Evolutionary conservation across 2,329 filamentous ascomycete genomes (phyloP).

Genomic region (Trematosphaeria pertusa): DNA sequence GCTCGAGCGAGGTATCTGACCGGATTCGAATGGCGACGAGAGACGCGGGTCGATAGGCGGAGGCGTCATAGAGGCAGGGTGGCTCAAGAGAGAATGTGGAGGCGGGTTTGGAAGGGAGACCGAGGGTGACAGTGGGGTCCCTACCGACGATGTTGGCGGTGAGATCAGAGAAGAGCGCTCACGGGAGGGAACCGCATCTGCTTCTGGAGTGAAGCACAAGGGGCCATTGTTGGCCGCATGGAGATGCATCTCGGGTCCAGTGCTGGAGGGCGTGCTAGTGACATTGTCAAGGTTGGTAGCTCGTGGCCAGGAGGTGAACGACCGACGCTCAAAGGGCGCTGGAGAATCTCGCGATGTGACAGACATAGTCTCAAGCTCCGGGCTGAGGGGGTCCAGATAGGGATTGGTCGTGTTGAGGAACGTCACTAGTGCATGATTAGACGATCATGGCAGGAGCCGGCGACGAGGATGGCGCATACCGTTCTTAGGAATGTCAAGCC

Average conservation of each 20-base stretch:
- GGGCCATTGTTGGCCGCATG: constrained; percentile 55
- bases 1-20: constrained; percentile 33
- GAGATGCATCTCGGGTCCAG: constrained; percentile 63
- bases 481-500: constrained; percentile 67
- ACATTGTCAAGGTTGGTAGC: constrained; percentile 32
- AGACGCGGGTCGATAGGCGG: constrained; percentile 46
- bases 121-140: constrained; percentile 50
- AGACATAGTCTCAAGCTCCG: constrained; percentile 44
- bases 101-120: constrained; percentile 56
- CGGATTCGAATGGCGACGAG: constrained; percentile 38
- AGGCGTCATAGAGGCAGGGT: constrained; percentile 35
- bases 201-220: constrained; percentile 36
- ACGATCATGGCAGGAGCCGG: constrained; percentile 1
- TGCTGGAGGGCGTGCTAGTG: constrained; percentile 47
- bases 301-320: constrained; percentile 34
- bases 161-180: constrained; percentile 29
- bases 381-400: constrained; percentile 58
- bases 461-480: constrained; percentile 49
- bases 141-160: constrained; percentile 35
- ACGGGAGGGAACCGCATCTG: constrained; percentile 35
- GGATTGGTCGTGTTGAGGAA: constrained; percentile 69
- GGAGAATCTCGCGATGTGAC: constrained; percentile 42
- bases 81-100: constrained; percentile 61
- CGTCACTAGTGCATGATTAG: constrained; percentile 54
- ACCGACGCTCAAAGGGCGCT: constrained; percentile 35